These are phyloP conservation scores for Jatropha podagrica DNA, from an alignment of 441 rosid genomes.

Conservation along the genomic window DNA sequence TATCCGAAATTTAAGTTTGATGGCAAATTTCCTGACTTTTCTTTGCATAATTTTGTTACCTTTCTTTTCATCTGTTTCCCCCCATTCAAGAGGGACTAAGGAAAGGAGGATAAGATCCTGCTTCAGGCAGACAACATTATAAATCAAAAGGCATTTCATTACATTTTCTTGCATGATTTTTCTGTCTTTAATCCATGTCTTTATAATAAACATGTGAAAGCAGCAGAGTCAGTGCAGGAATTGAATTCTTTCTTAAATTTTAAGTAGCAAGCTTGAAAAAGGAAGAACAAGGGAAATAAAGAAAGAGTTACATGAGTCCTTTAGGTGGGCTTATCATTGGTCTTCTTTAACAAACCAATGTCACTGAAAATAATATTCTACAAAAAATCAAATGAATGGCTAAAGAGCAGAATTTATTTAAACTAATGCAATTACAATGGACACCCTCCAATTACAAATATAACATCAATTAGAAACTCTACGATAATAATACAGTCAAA, in stretches of 20 bases:
- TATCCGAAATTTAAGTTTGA: not conserved
- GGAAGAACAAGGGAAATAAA: not conserved
- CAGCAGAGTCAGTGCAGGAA: not conserved
- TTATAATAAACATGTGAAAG: not conserved
- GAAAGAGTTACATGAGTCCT: not conserved
- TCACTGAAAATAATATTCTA: not conserved
- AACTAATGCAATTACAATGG: constrained; percentile 17
- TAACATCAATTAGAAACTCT: constrained; percentile 14
- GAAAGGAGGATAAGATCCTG: too few species aligned
- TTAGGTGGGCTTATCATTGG: not conserved
- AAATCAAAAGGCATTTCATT: not conserved
- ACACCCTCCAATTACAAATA: constrained; percentile 15
- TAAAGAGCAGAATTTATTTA: constrained; percentile 25
- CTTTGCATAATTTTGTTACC: not conserved
- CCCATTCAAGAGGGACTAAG: too few species aligned
- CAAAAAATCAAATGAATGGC: not conserved
- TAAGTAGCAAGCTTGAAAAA: not conserved
- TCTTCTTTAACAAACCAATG: not conserved
- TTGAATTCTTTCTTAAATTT: not conserved
- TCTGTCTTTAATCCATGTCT: not conserved
- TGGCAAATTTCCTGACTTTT: not conserved
- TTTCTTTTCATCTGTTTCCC: too few species aligned
- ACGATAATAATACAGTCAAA: constrained; percentile 7
- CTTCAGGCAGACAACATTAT: not conserved
- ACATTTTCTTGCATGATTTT: not conserved